Evolutionary conservation across 306 rosid genomes (phyloP).

Genomic region (Abrus precatorius): DNA sequence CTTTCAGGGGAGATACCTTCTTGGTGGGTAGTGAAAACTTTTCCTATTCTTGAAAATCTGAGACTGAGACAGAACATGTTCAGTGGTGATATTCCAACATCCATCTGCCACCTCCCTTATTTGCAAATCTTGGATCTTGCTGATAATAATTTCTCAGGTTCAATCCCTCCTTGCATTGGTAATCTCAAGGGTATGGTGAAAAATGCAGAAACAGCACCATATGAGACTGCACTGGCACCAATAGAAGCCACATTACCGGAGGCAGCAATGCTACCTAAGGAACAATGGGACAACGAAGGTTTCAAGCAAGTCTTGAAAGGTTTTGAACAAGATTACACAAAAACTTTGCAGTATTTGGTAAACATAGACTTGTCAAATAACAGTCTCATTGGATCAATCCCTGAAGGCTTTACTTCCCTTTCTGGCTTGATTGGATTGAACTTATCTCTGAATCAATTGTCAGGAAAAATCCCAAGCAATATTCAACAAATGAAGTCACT

Average conservation of each 20-base stretch:
- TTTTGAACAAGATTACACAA: not conserved
- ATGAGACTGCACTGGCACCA: too few species aligned
- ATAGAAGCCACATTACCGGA: too few species aligned
- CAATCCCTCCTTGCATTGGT: slow-evolving; percentile 43
- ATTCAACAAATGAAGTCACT: not conserved
- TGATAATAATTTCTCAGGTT: not conserved
- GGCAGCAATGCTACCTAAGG: too few species aligned
- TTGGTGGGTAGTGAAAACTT: slow-evolving; percentile 10
- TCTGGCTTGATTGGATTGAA: slow-evolving; percentile 4
- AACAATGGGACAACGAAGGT: not conserved
- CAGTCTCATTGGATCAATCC: slow-evolving; percentile 12
- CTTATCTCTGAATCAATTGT: slow-evolving; percentile 9
- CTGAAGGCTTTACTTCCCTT: not conserved
- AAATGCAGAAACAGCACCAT: not conserved
- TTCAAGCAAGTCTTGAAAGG: slow-evolving; percentile 35
- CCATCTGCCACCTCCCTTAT: not conserved
- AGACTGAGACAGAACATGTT: slow-evolving; percentile 26
- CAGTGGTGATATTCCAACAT: slow-evolving; percentile 34
- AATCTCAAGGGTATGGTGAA: not conserved
- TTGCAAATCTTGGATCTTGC: slow-evolving; percentile 38
- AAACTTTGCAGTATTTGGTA: not conserved
- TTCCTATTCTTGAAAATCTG: slow-evolving; percentile 4
- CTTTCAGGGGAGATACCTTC: slow-evolving; percentile 43
- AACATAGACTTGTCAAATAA: slow-evolving; percentile 32
- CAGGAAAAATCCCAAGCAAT: slow-evolving; percentile 8